Percentiles rank a stretch among this genome's conserved stretches.
These are phyloP conservation scores for Tagetes patula DNA, from an alignment of 129 eudicot species.

Conservation along the genomic window DNA sequence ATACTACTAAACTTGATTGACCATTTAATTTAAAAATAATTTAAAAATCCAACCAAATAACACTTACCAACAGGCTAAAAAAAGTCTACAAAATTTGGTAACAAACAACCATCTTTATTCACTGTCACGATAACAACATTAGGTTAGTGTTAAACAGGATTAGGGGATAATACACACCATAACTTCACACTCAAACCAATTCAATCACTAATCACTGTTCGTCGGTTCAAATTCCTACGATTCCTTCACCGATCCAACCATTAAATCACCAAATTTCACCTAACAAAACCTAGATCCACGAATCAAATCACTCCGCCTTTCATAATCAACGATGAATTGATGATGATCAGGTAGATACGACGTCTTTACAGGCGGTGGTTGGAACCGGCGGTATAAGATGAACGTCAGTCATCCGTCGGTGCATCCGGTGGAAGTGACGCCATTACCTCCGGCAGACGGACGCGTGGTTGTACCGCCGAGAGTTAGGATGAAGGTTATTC, in stretches of 20 bases:
- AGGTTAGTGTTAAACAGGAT: background rate
- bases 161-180: conserved; percentile 24
- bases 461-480: conserved; percentile 46
- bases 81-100: background rate
- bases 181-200: conserved; percentile 12
- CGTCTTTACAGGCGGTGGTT: conserved; percentile 34
- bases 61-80: too few species aligned
- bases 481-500: conserved; percentile 70
- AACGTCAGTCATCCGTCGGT: conserved; percentile 69
- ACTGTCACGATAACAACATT: background rate
- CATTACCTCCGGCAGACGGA: conserved; percentile 60
- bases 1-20: too few species aligned
- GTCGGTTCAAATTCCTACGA: conserved; percentile 12
- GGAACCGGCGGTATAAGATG: conserved; percentile 43
- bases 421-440: conserved; percentile 67
- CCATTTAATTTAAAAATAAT: too few species aligned
- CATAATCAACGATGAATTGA: conserved; percentile 26
- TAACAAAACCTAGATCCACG: conserved; percentile 28
- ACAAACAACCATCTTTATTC: background rate
- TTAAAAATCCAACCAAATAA: too few species aligned
- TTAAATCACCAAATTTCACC: conserved; percentile 20
- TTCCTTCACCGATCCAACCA: conserved; percentile 21
- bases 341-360: conserved; percentile 27
- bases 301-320: conserved; percentile 23
- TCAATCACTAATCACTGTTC: conserved; percentile 22